Percentiles rank a stretch among this genome's conserved stretches.
Evolutionary conservation across 106 monocot genomes (phyloP).

Genomic region (Allium sativum): DNA sequence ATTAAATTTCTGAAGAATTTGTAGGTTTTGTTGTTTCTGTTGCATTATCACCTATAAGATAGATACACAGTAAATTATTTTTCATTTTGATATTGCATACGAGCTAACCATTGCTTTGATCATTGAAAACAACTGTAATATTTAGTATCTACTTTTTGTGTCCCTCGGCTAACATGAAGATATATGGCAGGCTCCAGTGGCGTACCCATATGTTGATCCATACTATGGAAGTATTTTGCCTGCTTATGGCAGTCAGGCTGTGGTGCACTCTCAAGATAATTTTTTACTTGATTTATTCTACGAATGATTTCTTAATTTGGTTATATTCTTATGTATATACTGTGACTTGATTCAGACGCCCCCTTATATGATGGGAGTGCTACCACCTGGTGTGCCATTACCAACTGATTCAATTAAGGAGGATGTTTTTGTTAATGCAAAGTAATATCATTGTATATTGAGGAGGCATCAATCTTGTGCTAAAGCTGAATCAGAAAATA

Average conservation of each 20-base stretch:
- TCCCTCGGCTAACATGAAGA: constrained; percentile 7
- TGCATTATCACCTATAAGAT: background rate
- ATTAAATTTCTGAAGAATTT: too few species aligned
- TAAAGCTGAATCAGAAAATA: constrained; percentile 63
- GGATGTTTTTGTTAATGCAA: constrained; percentile 54
- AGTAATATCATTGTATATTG: constrained; percentile 56
- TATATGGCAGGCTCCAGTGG: constrained; percentile 31
- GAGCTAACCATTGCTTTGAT: background rate
- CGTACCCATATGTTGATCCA: constrained; percentile 46
- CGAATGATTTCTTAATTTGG: too few species aligned
- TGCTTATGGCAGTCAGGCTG: constrained; percentile 32
- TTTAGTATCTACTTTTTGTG: constrained; percentile 3
- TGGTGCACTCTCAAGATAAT: constrained; percentile 20
- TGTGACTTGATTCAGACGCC: constrained; percentile 24
- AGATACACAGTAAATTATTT: background rate
- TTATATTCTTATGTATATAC: too few species aligned
- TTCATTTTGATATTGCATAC: background rate
- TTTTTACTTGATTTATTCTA: too few species aligned
- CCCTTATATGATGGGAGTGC: constrained; percentile 37
- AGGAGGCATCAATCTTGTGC: constrained; percentile 55
- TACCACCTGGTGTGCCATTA: constrained; percentile 36
- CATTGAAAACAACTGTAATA: background rate
- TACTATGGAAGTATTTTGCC: constrained; percentile 42
- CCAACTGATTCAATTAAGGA: constrained; percentile 51
- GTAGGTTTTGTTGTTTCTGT: background rate